Conservation (phyloP, 2,329 filamentous ascomycete species). For the Colletotrichum somersetense region DNA sequence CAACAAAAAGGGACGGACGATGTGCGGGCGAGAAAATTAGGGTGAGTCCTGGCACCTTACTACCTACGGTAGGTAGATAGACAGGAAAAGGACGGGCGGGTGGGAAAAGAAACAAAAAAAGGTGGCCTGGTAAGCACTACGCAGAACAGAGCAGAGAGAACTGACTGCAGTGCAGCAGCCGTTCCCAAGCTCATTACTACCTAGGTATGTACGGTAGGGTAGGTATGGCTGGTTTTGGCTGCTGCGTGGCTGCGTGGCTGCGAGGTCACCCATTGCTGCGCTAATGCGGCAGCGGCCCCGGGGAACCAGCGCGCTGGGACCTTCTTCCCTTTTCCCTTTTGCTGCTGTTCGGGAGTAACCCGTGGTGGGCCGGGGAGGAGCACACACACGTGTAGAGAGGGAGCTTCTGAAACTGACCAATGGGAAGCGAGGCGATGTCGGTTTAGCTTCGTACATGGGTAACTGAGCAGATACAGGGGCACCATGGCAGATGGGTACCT, state of each 20-base stretch:
- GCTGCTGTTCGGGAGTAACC: conserved; percentile 37
- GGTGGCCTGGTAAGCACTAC: background rate
- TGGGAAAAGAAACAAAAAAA: background rate
- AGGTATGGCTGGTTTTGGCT: no score
- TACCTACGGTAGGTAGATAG: no score
- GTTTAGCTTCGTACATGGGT: background rate
- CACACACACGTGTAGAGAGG: background rate
- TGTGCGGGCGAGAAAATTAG: background rate
- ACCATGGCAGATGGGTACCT: background rate
- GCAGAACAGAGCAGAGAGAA: no score
- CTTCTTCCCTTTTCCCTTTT: conserved; percentile 17
- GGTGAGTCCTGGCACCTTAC: background rate
- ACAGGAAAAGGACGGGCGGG: background rate
- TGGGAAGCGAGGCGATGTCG: background rate
- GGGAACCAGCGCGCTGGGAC: conserved; percentile 41
- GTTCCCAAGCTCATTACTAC: background rate
- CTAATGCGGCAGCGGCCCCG: conserved; percentile 40
- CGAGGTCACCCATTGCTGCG: background rate
- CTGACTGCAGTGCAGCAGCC: background rate
- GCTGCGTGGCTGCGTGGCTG: background rate
- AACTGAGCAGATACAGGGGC: background rate
- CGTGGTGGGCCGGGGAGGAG: conserved; percentile 21
- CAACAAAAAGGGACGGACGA: background rate
- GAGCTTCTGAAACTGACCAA: conserved; percentile 2
- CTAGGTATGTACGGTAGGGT: no score